Conservation (phyloP, 345 rosid genomes). For the Heritiera littoralis region DNA sequence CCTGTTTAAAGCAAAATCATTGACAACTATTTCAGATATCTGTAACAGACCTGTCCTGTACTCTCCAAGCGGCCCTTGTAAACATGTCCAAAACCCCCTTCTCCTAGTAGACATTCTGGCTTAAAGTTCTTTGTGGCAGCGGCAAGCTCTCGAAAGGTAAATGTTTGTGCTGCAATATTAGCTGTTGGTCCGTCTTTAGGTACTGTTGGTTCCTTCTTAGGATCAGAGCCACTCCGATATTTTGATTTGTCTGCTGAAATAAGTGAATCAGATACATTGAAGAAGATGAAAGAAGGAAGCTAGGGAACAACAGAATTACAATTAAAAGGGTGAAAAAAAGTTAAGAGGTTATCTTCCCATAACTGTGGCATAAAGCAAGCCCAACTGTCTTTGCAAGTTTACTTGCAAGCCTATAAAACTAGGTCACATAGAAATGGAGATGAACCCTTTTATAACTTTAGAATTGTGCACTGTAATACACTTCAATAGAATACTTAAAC, state of each 20-base stretch:
- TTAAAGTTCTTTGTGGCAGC: constrained; percentile 79
- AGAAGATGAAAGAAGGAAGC: constrained; percentile 5
- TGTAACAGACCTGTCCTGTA: constrained; percentile 72
- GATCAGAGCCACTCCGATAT: constrained; percentile 60
- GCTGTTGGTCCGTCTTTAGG: constrained; percentile 68
- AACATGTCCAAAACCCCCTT: constrained; percentile 97
- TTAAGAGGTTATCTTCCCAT: not conserved
- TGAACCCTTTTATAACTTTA: not conserved
- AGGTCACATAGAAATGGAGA: not conserved
- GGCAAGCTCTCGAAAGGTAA: constrained; percentile 90
- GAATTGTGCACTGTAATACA: not conserved
- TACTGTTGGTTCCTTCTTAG: constrained; percentile 65
- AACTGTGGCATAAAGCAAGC: constrained; percentile 1
- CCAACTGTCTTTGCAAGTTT: not conserved
- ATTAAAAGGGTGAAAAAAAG: not conserved
- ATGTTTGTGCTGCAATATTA: constrained; percentile 87
- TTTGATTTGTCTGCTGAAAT: constrained; percentile 67
- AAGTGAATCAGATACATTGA: constrained; percentile 7
- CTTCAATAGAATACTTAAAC: not conserved
- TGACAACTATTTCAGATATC: constrained; percentile 18
- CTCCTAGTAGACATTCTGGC: constrained; percentile 82
- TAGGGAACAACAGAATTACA: not conserved
- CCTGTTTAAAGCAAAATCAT: not conserved
- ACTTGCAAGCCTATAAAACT: not conserved
- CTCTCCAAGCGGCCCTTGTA: constrained; percentile 90